Evolutionary conservation across 2,329 filamentous ascomycete genomes (phyloP).

Genomic region (Fonsecaea pedrosoi): DNA sequence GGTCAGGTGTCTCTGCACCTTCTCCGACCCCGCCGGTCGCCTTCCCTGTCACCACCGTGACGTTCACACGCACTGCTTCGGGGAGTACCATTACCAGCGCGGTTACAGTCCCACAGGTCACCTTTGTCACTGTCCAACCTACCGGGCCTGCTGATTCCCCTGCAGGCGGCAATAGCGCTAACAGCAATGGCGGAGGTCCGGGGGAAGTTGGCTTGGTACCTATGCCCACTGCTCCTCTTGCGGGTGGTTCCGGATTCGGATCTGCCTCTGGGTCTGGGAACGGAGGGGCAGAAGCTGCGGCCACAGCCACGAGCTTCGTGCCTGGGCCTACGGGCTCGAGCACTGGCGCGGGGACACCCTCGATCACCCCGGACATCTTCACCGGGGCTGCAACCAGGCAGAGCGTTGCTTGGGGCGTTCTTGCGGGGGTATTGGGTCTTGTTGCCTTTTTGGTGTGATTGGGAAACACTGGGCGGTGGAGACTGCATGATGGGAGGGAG

Average conservation of each 20-base stretch:
- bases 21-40: constrained; percentile 17
- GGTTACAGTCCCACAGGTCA: constrained; percentile 55
- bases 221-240: constrained; percentile 13
- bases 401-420: constrained; percentile 38
- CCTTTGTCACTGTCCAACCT: constrained; percentile 48
- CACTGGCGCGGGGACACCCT: background rate
- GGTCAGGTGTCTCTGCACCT: constrained; percentile 4
- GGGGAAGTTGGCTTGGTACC: constrained; percentile 32
- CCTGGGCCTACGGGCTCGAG: constrained; percentile 2
- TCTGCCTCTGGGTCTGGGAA: constrained; percentile 5
- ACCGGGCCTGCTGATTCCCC: constrained; percentile 36
- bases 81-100: constrained; percentile 43
- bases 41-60: constrained; percentile 50
- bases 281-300: background rate
- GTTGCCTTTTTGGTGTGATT: constrained; percentile 35
- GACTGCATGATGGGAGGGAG: background rate
- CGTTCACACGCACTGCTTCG: constrained; percentile 45
- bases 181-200: background rate
- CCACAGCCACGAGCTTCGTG: constrained; percentile 9
- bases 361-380: constrained; percentile 47
- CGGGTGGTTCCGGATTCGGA: background rate
- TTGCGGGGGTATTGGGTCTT: constrained; percentile 32
- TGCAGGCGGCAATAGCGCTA: background rate
- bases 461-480: background rate
- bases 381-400: constrained; percentile 44